Evolutionary conservation across 352 stramenopile species (phyloP), one percentile per base, ranked within the genome.

Genomic region (Phytopythium oedochilum): DNA sequence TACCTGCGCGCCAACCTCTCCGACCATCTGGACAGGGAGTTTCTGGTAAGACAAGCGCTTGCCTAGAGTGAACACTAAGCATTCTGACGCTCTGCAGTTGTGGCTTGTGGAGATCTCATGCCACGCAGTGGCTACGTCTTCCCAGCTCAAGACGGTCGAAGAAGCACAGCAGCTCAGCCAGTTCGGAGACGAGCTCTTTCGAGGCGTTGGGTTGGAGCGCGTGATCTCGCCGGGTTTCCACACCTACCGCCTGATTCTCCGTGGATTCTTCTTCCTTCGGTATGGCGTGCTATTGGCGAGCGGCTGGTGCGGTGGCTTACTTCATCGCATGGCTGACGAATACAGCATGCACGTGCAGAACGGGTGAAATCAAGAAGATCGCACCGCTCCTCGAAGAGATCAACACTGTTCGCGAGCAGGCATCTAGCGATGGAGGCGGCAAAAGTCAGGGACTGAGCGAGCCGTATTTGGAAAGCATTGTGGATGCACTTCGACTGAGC

Each of bases 21-120:
- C 5, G 71, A 70, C 44, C 59, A 65, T 28, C 59, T 85, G 10
- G 73, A 88, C 59, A 59, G 57, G 10, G 47, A 57, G 3, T 85
- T 90, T 56, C 59, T 88, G 66, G 79, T 90, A 61, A 2, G 61
- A 9, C 22, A 46, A 17, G 11, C 42, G 23, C 23, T 18, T 48
- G n/a, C 8, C 5, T 31, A 3, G 11, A 12, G n/a, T 25, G 32
- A 47, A 28, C 14, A 4, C 18, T 42, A 10, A 46, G 28, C 20
- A 3, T 48, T 22, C 8, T 47, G n/a, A 39, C 55, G 36, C 49
- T 34, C 8, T 59, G 38, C 10, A 92, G 82, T 57, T 84, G 25
- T 92, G 82, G 82, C 53, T 92, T 9, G 63, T 88, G 22, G 77
- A 87, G 45, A 48, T 86, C 32, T 78, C 73, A 8, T 88, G 68